Evolutionary conservation across 495 filamentous ascomycete species (phyloP).

Genomic region (Aspergillus mulundensis): DNA sequence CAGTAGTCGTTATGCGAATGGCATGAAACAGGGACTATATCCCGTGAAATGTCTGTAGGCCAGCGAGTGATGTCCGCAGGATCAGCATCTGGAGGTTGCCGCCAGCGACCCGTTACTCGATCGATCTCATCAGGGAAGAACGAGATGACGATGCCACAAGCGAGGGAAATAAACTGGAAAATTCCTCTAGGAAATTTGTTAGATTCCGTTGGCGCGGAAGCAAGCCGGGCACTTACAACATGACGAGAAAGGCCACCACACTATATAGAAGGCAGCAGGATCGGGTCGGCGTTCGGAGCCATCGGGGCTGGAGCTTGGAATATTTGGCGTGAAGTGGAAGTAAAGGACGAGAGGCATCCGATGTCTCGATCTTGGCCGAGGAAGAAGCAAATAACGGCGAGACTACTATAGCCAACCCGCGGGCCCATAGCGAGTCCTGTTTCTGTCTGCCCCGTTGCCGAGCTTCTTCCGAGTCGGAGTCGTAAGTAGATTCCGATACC

Average conservation of each 20-base stretch:
- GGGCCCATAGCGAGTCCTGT: conserved; percentile 9
- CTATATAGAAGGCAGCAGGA: conserved; percentile 19
- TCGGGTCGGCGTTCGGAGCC: conserved; percentile 6
- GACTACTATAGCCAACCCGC: conserved; percentile 11
- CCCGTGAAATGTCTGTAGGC: conserved; percentile 71
- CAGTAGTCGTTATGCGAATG: conserved; percentile 89
- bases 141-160: conserved; percentile 46
- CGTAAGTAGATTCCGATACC: neutral
- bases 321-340: conserved; percentile 7
- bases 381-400: conserved; percentile 16
- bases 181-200: conserved; percentile 31
- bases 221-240: conserved; percentile 27
- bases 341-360: conserved; percentile 20
- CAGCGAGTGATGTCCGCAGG: conserved; percentile 53
- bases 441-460: neutral
- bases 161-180: conserved; percentile 47
- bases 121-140: conserved; percentile 58
- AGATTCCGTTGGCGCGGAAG: neutral
- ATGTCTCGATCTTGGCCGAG: neutral
- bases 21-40: conserved; percentile 63
- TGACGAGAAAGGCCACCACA: conserved; percentile 29
- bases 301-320: neutral
- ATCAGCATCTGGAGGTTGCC: conserved; percentile 40
- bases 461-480: neutral
- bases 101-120: conserved; percentile 41